Conservation (phyloP, 164 flowering plant genomes). For the Kalanchoe fedtschenkoi region DNA sequence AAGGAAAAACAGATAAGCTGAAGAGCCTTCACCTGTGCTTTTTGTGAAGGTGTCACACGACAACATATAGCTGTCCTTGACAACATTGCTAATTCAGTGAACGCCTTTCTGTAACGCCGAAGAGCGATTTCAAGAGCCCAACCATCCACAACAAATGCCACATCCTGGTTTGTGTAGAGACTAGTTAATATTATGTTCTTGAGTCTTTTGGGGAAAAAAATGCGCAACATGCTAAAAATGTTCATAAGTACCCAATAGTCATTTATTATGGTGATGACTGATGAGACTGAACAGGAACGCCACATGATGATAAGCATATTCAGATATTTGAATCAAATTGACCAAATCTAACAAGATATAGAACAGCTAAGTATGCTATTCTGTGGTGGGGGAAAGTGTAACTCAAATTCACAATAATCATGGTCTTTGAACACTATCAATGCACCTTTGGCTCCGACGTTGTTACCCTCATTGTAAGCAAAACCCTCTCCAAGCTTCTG, state of each 20-base stretch:
- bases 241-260: background rate
- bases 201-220: background rate
- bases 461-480: conserved; percentile 89
- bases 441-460: conserved; percentile 85
- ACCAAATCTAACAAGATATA: background rate
- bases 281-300: too few species aligned
- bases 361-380: background rate
- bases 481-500: conserved; percentile 79
- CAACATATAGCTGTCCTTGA: conserved; percentile 98
- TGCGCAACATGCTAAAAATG: background rate
- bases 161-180: conserved; percentile 46
- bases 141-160: conserved; percentile 98
- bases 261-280: too few species aligned
- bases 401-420: background rate
- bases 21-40: conserved; percentile 66
- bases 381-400: background rate
- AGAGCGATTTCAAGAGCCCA: conserved; percentile 98
- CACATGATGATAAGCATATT: too few species aligned
- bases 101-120: conserved; percentile 59
- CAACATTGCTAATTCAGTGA: conserved; percentile 83
- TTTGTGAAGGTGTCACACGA: conserved; percentile 98
- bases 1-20: background rate
- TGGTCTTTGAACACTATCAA: background rate
- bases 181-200: background rate
- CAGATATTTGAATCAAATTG: background rate